Evolutionary conservation across 2,329 filamentous ascomycete species (phyloP).

Genomic region (Calonectria pteridis): DNA sequence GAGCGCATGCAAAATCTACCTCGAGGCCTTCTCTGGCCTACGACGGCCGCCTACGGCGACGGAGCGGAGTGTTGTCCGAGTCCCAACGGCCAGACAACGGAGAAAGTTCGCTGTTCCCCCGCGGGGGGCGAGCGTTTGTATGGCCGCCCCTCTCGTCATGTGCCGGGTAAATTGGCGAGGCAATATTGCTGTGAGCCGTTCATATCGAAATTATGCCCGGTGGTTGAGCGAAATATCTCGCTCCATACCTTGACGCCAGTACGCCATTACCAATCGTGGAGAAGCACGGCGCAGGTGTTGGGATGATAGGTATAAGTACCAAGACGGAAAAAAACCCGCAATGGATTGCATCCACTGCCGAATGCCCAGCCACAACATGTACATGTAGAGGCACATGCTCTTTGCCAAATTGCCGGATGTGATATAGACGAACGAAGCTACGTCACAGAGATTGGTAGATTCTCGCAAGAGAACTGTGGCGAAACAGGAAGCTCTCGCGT

Average conservation of each 20-base stretch:
- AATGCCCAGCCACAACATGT: background rate
- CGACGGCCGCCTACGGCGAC: constrained; percentile 4
- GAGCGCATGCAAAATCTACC: constrained; percentile 9
- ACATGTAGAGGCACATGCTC: background rate
- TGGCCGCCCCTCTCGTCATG: background rate
- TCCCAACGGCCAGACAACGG: constrained; percentile 7
- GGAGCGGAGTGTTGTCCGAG: constrained; percentile 30
- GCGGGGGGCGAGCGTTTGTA: constrained; percentile 1
- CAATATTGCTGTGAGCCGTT: background rate
- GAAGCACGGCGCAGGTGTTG: constrained; percentile 11
- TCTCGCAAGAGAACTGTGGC: constrained; percentile 26
- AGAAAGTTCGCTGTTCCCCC: constrained; percentile 12
- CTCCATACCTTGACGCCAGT: background rate
- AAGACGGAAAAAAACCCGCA: constrained; percentile 17
- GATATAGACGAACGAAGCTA: constrained; percentile 30
- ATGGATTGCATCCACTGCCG: background rate
- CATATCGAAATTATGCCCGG: constrained; percentile 13
- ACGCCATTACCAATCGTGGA: constrained; percentile 18
- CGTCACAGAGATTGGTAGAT: constrained; percentile 38
- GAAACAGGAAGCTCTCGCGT: constrained; percentile 8
- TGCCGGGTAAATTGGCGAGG: constrained; percentile 28
- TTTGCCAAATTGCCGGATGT: constrained; percentile 20
- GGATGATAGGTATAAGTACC: constrained; percentile 1
- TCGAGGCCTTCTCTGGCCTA: background rate
- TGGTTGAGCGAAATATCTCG: constrained; percentile 29